Conservation (phyloP, 2,329 filamentous ascomycete genomes). For the Penicillium sp. region DNA sequence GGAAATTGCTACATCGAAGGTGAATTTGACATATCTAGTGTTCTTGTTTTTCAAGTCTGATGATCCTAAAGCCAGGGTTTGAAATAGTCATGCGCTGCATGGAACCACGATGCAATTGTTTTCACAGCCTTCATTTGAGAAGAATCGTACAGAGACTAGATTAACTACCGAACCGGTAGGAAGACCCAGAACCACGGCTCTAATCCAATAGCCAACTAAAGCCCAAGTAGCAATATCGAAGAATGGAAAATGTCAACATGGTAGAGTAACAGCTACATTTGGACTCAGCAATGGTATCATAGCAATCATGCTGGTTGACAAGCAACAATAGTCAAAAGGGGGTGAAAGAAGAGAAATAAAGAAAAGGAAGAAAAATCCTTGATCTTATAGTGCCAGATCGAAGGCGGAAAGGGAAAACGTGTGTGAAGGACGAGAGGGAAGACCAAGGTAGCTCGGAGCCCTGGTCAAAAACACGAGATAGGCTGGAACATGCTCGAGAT, state of each 20-base stretch:
- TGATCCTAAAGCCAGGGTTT: background rate
- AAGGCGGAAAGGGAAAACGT: background rate
- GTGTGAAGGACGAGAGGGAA: background rate
- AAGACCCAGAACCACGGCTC: constrained; percentile 1
- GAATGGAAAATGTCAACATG: constrained; percentile 10
- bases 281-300: constrained; percentile 37
- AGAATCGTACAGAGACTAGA: background rate
- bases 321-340: constrained; percentile 16
- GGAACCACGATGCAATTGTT: background rate
- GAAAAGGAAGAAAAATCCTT: constrained; percentile 4
- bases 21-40: too few species aligned
- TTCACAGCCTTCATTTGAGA: background rate
- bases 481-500: constrained; percentile 9
- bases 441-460: constrained; percentile 25
- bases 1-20: too few species aligned
- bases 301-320: constrained; percentile 30
- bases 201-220: constrained; percentile 3
- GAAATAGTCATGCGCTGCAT: background rate
- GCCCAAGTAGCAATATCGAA: background rate
- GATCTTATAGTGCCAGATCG: background rate
- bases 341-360: constrained; percentile 9
- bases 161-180: background rate
- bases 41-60: background rate
- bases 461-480: constrained; percentile 10
- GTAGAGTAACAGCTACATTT: constrained; percentile 15